Base-by-base conservation (phyloP, 1,284 basidiomycete genomes). In the Vanrija pseudolonga region DNA sequence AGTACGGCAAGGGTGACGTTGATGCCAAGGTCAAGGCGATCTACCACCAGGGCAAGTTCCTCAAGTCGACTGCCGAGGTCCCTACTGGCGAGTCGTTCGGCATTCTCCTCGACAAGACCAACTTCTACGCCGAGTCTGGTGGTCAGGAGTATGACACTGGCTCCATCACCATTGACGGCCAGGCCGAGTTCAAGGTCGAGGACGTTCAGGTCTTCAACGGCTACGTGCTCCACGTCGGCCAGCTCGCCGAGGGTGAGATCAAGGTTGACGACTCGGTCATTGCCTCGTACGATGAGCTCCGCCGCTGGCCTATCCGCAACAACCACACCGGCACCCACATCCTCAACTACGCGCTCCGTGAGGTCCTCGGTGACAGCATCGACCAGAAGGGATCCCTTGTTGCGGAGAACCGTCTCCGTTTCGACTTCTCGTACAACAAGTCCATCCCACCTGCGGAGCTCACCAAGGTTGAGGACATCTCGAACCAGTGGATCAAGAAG, bases 251-350 rank as follows among this genome's bases (percentile, higher is more conserved):
- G 67, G 88, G 87, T 18, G 78, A 83, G 64, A 76, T 91, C 47
- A 78, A 78, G 24, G 79, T 89, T 24, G 85, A 84, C 19, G 85
- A 89, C 64, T 79, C 83, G 52, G 86, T 91, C 14, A 80, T 86
- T 38, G 82, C 83, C 28, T 84, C 83, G 15, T 90, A 89, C 68
- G 88, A 90, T 63, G 87, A 90, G 88, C 83, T 92, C 42, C 90
- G 95, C 47, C 85, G 96, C 56, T 93, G 89, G 87, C 94, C 94
- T 0, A 79, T 99, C 56, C 86, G 93, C 57, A 98, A 93, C 78
- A 98, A 99, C 72, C 96, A 99, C 80, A 98, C 95, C 22, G 95
- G 88, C 15, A 99, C 96, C 0, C 96, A 99, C 75, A 95, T 99
- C 62, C 88, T 99, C 68, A 98, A 98, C 80, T 98, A 82, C 74